Evolutionary conservation across 192 early-diverging fungal genomes (phyloP).

Genomic region (Backusella mclennaniae): DNA sequence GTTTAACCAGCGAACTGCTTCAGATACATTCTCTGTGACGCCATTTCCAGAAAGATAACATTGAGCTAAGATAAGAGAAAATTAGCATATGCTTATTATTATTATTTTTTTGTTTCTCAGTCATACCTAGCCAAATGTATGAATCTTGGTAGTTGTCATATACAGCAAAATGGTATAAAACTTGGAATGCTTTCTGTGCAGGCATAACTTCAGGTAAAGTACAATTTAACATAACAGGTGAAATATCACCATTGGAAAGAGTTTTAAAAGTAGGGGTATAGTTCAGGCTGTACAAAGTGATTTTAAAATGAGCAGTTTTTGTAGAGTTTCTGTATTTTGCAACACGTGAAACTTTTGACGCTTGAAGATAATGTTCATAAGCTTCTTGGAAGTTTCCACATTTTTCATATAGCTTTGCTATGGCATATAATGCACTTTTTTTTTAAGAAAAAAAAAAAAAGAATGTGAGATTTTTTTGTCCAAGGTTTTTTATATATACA

Average conservation of each 20-base stretch:
- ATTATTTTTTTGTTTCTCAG: neutral
- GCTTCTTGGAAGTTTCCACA: slow-evolving; percentile 24
- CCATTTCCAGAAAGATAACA: slow-evolving; percentile 33
- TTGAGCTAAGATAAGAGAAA: slow-evolving; percentile 22
- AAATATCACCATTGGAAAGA: neutral
- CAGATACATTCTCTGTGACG: neutral
- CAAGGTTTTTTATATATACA: neutral
- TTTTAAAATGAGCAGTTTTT: slow-evolving; percentile 28
- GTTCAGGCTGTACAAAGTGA: slow-evolving; percentile 27
- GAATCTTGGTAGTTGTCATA: slow-evolving; percentile 22
- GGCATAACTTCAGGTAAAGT: neutral
- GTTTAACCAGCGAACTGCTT: slow-evolving; percentile 27
- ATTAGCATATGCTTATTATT: neutral
- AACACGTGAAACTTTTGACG: slow-evolving; percentile 14
- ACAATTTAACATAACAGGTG: neutral
- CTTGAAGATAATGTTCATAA: slow-evolving; percentile 22
- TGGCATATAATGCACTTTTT: slow-evolving; percentile 26
- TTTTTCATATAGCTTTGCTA: slow-evolving; percentile 32
- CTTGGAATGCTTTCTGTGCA: slow-evolving; percentile 15
- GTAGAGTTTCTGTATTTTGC: slow-evolving; percentile 9
- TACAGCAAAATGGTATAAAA: slow-evolving; percentile 18
- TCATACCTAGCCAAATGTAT: slow-evolving; percentile 32
- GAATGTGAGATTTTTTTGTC: neutral
- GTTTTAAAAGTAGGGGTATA: neutral
- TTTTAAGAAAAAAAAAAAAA: neutral